Base-by-base conservation (phyloP, 305 asterid species). In the Solanum hybrid region DNA sequence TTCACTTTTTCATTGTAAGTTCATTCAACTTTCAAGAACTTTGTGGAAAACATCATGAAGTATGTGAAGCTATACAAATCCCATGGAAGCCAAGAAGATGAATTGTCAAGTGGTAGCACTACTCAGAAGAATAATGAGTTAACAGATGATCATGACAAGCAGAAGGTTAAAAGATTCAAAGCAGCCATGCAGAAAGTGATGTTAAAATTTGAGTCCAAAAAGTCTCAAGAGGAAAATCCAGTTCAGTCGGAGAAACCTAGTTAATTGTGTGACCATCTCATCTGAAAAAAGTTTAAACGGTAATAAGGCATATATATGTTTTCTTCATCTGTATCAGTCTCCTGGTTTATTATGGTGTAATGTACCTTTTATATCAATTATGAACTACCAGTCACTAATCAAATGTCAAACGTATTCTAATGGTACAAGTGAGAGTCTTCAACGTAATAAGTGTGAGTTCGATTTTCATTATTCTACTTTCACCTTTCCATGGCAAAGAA, bases 21-120 rank as follows among this genome's bases (percentile, higher is more conserved):
- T 13, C 87, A 41, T 41, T 41, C 41, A 78, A 78, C 82, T 17
- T 32, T 77, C 20, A 34, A 82, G 2, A 82, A 82, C 15, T 82
- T 82, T 82, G 10, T 83, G 38, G 36, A 38, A 1, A 7, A 80
- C 86, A 81, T 13, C 83, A 93, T 93, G 94, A 94, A 93, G 92
- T 94, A 94, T 88, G 90, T 77, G 65, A 93, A 88, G 92, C 92
- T 94, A 89, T 89, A 91, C 83, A 93, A 93, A 81, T 93, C 83
- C 89, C 91, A 89, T 31, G 78, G 88, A 26, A 85, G 72, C 76
- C 91, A 93, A 75, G 93, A 93, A 27, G 91, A 41, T 29, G 27
- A 41, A n/a, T 79, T 91, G 24, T 80, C 86, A 80, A 80, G 24
- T 20, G 13, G 81, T 7, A 91, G 68, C 79, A n/a, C 5, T 34